Base-by-base conservation (phyloP, 768 basidiomycete species). In the Hericium erinaceus region DNA sequence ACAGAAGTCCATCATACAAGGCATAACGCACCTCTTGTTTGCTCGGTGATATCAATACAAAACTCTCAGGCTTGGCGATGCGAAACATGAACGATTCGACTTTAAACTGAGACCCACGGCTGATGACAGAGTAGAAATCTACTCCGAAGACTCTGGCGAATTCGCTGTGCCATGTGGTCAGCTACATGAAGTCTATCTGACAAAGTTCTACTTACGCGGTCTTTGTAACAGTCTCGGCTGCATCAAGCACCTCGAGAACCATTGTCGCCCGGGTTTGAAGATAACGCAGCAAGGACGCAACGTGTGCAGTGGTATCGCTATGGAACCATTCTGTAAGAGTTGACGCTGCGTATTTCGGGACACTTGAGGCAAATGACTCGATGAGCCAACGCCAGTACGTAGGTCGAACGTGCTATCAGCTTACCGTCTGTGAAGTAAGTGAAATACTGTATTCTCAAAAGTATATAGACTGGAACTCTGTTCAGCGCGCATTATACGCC, bases 61-160 rank as follows among this genome's bases (percentile, higher is more conserved):
- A 94, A 62, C 80, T 89, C 68, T 98, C 97, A 0, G 97, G 94
- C 69, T 98, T 98, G 16, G 91, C 90, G 51, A 98, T 93, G 18
- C 95, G 85, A 69, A 97, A 95, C 87, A 99, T 87, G 74, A 99
- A 95, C 0, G 94, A 94, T 73, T 99, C 97, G 26, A 98, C 97
- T 72, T 98, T 99, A 77, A 93, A 98, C 66, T 99, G 97, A 0
- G 94, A 97, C 0, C 97, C 97, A 37, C 97, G 83, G 59, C 83
- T 93, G 61, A 97, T 81, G 37, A 98, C 95, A 3, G 94, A 97
- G 67, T 87, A 91, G 68, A 98, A 98, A 71, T 99, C 97, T 48
- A 99, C 87, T 0, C 97, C 95, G 62, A 97, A 98, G 6, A 98
- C 92, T 10, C 97, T 84, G 41, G 97, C 95, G 65, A 98, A 98